These are phyloP conservation scores for Tetrapisispora namnaoensis DNA, from an alignment of 805 yeast genomes.

Conservation along the genomic window DNA sequence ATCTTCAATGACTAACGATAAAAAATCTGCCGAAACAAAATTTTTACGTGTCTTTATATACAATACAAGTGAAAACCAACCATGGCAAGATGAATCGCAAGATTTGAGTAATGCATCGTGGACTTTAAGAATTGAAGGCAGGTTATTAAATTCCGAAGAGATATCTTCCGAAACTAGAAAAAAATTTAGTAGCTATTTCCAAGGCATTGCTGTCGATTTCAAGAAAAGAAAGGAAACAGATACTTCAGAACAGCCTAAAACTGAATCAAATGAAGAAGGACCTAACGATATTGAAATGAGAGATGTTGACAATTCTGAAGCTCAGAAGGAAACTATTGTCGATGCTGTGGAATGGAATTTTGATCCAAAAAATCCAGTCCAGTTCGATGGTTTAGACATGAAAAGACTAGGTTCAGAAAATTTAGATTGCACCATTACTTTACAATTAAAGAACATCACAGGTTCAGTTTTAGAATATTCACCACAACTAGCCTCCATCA, in stretches of 20 bases:
- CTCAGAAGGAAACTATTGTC: conserved; percentile 8
- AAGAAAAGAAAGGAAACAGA: conserved; percentile 8
- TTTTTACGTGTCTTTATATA: conserved; percentile 75
- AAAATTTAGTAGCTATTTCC: conserved; percentile 69
- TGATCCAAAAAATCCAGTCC: conserved; percentile 39
- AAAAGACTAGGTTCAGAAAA: conserved; percentile 66
- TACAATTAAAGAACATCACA: conserved; percentile 74
- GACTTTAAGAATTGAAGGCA: conserved; percentile 86
- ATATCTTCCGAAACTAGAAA: conserved; percentile 41
- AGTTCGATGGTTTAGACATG: conserved; percentile 85
- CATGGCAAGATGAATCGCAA: conserved; percentile 52
- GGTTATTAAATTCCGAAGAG: conserved; percentile 46
- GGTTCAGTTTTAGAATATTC: conserved; percentile 50
- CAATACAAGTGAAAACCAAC: conserved; percentile 75
- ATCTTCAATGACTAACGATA: conserved; percentile 29
- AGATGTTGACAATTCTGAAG: neutral
- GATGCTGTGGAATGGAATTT: conserved; percentile 81
- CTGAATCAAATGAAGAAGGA: neutral
- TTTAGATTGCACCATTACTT: conserved; percentile 58
- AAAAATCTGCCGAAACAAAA: conserved; percentile 19
- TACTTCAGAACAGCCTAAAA: neutral
- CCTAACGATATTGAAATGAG: conserved; percentile 1
- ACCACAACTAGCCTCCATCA: conserved; percentile 53
- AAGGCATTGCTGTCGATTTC: conserved; percentile 78
- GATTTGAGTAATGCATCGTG: conserved; percentile 43